Evolutionary conservation across 163 green algal genomes (phyloP).

Genomic region (Smithsoniella earleae): DNA sequence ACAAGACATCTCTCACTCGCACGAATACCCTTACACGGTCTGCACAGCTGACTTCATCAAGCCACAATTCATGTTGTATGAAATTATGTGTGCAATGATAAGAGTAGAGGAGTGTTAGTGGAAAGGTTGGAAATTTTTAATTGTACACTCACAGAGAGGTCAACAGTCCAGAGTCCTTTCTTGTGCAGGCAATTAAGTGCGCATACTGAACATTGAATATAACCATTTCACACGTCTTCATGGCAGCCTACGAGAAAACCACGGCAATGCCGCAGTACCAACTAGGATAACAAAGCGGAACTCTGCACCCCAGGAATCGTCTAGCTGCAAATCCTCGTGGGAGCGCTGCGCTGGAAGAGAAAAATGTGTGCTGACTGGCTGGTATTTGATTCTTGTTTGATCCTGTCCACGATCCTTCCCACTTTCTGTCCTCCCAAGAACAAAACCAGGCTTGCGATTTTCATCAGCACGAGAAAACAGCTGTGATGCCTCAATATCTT

Average conservation of each 20-base stretch:
- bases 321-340: neutral
- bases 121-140: neutral
- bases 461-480: neutral
- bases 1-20: neutral
- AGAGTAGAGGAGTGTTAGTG: neutral
- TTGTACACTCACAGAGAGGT: neutral
- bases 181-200: no score
- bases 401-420: neutral
- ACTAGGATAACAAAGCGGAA: neutral
- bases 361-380: neutral
- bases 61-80: neutral
- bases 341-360: neutral
- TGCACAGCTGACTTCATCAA: constrained; percentile 11
- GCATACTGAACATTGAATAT: neutral
- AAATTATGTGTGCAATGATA: neutral
- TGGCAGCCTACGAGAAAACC: no score
- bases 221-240: constrained; percentile 6
- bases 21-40: constrained; percentile 24
- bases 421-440: neutral
- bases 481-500: neutral
- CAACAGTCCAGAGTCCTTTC: neutral
- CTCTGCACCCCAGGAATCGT: constrained; percentile 13
- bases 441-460: neutral
- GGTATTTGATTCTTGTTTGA: neutral
- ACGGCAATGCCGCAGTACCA: no score